These are phyloP conservation scores for Crassisporium funariophilum DNA, from an alignment of 768 basidiomycete genomes.

Conservation along the genomic window DNA sequence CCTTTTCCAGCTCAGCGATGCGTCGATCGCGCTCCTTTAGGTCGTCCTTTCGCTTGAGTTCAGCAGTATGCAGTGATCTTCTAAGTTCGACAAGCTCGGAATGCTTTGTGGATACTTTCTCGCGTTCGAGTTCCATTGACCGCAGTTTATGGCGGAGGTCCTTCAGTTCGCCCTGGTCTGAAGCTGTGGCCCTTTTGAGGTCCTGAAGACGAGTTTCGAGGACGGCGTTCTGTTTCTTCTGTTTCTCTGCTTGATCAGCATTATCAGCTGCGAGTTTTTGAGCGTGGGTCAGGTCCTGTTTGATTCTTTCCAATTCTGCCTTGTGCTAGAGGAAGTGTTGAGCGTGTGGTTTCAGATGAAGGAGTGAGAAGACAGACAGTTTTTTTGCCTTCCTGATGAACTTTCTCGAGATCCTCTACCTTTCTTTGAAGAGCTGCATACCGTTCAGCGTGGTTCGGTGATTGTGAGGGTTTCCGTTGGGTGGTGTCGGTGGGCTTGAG, in stretches of 20 bases:
- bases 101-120: conserved; percentile 52
- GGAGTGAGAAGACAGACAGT: conserved; percentile 40
- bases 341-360: not conserved
- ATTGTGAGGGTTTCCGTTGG: conserved; percentile 15
- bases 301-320: conserved; percentile 59
- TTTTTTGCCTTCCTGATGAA: conserved; percentile 70
- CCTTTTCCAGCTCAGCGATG: conserved; percentile 61
- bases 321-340: conserved; percentile 47
- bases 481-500: conserved; percentile 24
- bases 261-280: conserved; percentile 54
- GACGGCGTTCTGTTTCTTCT: conserved; percentile 60
- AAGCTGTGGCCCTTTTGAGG: conserved; percentile 47
- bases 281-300: conserved; percentile 51
- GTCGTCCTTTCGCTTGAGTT: conserved; percentile 58
- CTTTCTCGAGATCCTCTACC: conserved; percentile 61
- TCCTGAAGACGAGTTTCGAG: conserved; percentile 65
- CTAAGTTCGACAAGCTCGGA: conserved; percentile 52
- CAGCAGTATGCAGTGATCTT: conserved; percentile 48
- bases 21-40: conserved; percentile 52
- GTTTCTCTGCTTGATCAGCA: conserved; percentile 55
- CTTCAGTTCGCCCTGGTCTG: conserved; percentile 65
- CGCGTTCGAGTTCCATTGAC: conserved; percentile 56
- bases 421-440: conserved; percentile 60
- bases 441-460: conserved; percentile 41
- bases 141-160: conserved; percentile 62